phyloP scores from a whole-genome alignment of 768 basidiomycete species.

The Punctularia strigosozonata region DNA sequence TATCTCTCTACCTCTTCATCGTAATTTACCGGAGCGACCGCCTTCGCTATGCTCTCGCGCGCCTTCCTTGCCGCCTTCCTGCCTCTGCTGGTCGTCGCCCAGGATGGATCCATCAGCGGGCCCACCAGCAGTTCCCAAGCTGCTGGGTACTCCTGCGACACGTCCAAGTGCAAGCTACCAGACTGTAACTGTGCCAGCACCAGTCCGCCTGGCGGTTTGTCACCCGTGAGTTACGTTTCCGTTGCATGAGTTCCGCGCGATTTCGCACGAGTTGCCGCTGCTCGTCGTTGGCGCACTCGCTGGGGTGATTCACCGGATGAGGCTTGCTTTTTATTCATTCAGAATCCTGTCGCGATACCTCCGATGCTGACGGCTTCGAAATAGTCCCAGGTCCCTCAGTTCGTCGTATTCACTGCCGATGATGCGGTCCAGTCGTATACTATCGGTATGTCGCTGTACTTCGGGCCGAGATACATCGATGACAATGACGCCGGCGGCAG shows the following conservation, averaged over 20 bases:
- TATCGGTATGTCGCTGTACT: too few species aligned
- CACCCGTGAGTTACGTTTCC: constrained; percentile 32
- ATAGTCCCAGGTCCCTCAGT: constrained; percentile 51
- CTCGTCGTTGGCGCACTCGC: background rate
- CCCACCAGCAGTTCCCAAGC: constrained; percentile 39
- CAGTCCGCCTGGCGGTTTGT: constrained; percentile 58
- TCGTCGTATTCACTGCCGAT: constrained; percentile 66
- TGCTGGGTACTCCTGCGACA: constrained; percentile 62
- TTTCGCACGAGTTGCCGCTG: background rate
- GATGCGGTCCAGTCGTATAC: constrained; percentile 74
- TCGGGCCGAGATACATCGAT: too few species aligned
- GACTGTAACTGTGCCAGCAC: constrained; percentile 65
- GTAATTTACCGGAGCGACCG: too few species aligned
- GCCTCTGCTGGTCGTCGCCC: constrained; percentile 11
- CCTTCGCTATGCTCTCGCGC: background rate
- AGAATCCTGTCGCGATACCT: background rate
- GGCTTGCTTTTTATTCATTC: background rate
- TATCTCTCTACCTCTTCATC: too few species aligned
- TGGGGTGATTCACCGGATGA: background rate
- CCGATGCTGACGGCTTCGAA: background rate
- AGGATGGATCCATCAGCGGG: constrained; percentile 42
- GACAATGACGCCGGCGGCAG: too few species aligned
- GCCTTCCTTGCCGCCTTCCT: constrained; percentile 5
- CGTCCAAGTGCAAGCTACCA: constrained; percentile 53
- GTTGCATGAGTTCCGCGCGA: background rate